A percentile compares a stretch with the other conserved stretches of the same genome.
Conservation (phyloP, 768 basidiomycete species). For the Pleurotus tuber-regium region DNA sequence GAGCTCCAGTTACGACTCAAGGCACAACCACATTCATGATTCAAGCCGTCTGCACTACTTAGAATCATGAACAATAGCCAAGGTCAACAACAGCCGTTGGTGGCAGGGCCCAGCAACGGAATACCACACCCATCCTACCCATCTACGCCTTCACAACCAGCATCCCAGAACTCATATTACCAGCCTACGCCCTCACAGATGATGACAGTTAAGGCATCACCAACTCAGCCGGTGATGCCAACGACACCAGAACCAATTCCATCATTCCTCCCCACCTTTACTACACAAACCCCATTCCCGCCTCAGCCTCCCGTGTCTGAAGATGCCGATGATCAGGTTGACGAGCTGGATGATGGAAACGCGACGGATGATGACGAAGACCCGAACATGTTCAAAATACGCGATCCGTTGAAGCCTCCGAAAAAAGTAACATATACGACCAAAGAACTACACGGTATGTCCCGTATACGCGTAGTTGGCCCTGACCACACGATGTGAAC, state of each 20-base stretch:
- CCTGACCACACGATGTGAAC: neutral
- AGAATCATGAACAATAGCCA: too few relatives aligned
- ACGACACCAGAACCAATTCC: neutral
- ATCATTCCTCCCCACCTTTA: neutral
- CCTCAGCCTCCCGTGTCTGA: conserved; percentile 12
- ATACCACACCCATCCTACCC: too few relatives aligned
- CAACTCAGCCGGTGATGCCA: neutral
- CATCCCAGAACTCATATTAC: neutral
- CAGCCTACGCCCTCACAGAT: neutral
- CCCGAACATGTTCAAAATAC: conserved; percentile 40
- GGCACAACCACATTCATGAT: too few relatives aligned
- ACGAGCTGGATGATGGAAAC: conserved; percentile 48
- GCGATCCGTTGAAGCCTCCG: conserved; percentile 38
- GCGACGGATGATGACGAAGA: conserved; percentile 27
- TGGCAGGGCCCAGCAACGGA: too few relatives aligned
- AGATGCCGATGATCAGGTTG: conserved; percentile 36
- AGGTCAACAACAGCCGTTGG: too few relatives aligned
- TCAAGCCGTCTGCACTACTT: too few relatives aligned
- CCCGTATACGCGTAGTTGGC: neutral
- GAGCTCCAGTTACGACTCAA: too few relatives aligned
- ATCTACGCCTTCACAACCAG: neutral
- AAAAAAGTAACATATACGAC: conserved; percentile 41
- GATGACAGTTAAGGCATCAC: neutral
- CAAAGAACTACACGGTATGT: conserved; percentile 43
- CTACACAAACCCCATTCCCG: neutral